Conservation (phyloP, 768 basidiomycete species). For the Termitomyces eurrhizus region DNA sequence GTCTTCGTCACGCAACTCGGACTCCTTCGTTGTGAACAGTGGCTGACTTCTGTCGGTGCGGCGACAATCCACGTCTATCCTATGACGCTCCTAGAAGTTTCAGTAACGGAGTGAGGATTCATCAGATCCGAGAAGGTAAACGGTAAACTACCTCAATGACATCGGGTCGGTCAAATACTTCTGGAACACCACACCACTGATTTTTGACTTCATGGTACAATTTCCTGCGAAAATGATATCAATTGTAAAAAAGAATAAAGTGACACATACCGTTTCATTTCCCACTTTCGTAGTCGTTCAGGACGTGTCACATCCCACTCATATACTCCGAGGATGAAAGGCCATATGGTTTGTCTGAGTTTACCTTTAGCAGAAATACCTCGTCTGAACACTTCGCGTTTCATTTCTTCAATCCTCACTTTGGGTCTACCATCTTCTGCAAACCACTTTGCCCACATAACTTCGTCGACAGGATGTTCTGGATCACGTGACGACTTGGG, state of each 20-base stretch:
- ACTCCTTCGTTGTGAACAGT: conserved; percentile 59
- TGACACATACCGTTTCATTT: conserved; percentile 49
- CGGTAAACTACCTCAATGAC: conserved; percentile 61
- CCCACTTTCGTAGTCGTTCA: conserved; percentile 61
- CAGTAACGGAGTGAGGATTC: not conserved
- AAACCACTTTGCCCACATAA: conserved; percentile 80
- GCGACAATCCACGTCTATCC: conserved; percentile 95
- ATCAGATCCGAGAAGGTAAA: not conserved
- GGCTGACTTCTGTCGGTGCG: conserved; percentile 94
- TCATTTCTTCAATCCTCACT: conserved; percentile 66
- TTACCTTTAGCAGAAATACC: conserved; percentile 54
- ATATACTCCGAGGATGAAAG: conserved; percentile 81
- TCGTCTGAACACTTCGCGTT: conserved; percentile 71
- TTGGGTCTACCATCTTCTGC: conserved; percentile 62
- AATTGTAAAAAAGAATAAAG: not conserved
- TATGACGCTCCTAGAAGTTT: conserved; percentile 67
- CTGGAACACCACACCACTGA: conserved; percentile 81
- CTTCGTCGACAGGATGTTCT: conserved; percentile 67
- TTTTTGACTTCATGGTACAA: conserved; percentile 68
- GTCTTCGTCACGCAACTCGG: conserved; percentile 26
- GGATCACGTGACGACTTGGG: conserved; percentile 85
- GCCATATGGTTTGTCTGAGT: conserved; percentile 80
- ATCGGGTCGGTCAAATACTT: conserved; percentile 77
- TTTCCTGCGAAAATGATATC: conserved; percentile 36
- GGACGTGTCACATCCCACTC: conserved; percentile 70